Evolutionary conservation across 1,284 basidiomycete species (phyloP).

Genomic region (Pyrrhoderma lamaoense): DNA sequence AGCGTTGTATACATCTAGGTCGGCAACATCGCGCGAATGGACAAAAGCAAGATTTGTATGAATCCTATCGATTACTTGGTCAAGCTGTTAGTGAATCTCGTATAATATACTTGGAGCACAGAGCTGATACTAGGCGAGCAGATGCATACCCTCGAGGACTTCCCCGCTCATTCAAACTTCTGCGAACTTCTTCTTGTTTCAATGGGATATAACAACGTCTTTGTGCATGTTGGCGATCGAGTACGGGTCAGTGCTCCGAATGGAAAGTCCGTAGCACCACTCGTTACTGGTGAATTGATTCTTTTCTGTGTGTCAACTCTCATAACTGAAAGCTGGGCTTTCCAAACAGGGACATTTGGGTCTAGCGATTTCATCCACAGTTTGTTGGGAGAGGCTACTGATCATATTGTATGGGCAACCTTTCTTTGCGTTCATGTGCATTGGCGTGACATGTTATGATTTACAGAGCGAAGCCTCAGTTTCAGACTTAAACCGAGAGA

Average conservation of each 20-base stretch:
- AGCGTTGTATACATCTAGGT: slow-evolving; percentile 62
- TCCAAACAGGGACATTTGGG: slow-evolving; percentile 69
- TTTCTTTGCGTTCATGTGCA: not conserved
- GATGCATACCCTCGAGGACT: slow-evolving; percentile 83
- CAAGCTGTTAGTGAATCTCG: slow-evolving; percentile 45
- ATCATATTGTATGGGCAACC: slow-evolving; percentile 49
- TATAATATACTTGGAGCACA: not conserved
- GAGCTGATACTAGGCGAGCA: slow-evolving; percentile 24
- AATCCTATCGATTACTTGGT: slow-evolving; percentile 75
- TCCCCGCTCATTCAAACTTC: slow-evolving; percentile 86
- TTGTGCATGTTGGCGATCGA: slow-evolving; percentile 85
- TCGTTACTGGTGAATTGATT: slow-evolving; percentile 66
- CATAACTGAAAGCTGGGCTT: not conserved
- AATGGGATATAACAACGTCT: slow-evolving; percentile 73
- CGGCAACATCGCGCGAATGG: slow-evolving; percentile 50
- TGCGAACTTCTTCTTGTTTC: slow-evolving; percentile 74
- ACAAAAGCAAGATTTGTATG: slow-evolving; percentile 71
- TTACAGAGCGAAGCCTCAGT: slow-evolving; percentile 67
- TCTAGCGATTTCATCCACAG: slow-evolving; percentile 82
- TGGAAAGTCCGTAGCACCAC: slow-evolving; percentile 70
- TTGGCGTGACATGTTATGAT: no score
- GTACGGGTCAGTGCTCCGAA: slow-evolving; percentile 72
- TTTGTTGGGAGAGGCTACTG: slow-evolving; percentile 65
- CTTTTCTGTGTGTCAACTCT: not conserved
- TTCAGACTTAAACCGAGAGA: slow-evolving; percentile 76